Evolutionary conservation across 1,139 yeast genomes (phyloP).

Genomic region (Zygosaccharomyces pseudobailii): DNA sequence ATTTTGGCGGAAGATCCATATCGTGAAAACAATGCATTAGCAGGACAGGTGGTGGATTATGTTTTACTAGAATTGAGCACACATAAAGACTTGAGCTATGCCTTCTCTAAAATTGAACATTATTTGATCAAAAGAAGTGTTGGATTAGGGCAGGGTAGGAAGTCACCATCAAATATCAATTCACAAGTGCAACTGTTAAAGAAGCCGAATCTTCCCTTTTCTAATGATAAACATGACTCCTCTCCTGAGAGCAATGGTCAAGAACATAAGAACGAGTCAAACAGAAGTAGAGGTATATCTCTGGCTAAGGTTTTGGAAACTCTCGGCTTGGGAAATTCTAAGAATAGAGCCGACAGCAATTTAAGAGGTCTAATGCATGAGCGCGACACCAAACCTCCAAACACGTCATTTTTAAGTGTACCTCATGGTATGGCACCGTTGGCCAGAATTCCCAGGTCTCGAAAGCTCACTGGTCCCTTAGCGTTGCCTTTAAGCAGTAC

Average conservation of each 20-base stretch:
- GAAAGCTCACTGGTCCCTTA: slow-evolving; percentile 34
- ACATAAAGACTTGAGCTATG: slow-evolving; percentile 58
- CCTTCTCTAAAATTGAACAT: slow-evolving; percentile 62
- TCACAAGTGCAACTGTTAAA: slow-evolving; percentile 17
- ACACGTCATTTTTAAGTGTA: slow-evolving; percentile 25
- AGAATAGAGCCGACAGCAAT: slow-evolving; percentile 10
- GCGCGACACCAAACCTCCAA: slow-evolving; percentile 21
- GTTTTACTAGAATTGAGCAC: slow-evolving; percentile 62
- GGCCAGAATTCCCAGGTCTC: slow-evolving; percentile 41
- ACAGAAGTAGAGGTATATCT: slow-evolving; percentile 10
- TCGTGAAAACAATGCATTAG: slow-evolving; percentile 68
- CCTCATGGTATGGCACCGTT: slow-evolving; percentile 49
- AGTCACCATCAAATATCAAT: slow-evolving; percentile 12
- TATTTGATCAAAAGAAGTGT: slow-evolving; percentile 49
- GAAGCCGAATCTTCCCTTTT: slow-evolving; percentile 10
- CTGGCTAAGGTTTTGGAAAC: slow-evolving; percentile 22
- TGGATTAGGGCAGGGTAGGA: slow-evolving; percentile 9
- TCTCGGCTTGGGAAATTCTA: slow-evolving; percentile 21
- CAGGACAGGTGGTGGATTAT: slow-evolving; percentile 71
- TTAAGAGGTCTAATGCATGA: slow-evolving; percentile 35
- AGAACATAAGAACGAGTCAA: not conserved
- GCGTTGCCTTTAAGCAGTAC: slow-evolving; percentile 63
- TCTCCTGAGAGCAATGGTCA: slow-evolving; percentile 1
- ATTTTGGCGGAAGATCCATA: slow-evolving; percentile 88
- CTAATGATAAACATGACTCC: slow-evolving; percentile 8